These are phyloP conservation scores for Solanum ossicruentum DNA, from an alignment of 257 asterid genomes.

Conservation along the genomic window DNA sequence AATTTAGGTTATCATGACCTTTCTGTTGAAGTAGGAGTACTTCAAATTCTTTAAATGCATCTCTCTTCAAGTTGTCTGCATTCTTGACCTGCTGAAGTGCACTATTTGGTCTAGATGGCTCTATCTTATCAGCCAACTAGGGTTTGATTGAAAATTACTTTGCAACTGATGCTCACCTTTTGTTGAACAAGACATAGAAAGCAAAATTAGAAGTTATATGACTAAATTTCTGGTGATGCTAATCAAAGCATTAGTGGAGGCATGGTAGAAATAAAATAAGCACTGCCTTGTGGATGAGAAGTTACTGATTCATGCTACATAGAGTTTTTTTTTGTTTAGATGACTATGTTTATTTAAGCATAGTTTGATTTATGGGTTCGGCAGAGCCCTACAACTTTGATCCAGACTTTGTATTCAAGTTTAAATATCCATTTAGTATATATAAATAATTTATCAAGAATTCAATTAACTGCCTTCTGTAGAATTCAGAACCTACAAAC, in stretches of 20 bases:
- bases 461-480: background rate
- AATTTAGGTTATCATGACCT: background rate
- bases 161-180: background rate
- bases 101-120: background rate
- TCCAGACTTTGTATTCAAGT: background rate
- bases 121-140: background rate
- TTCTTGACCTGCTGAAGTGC: background rate
- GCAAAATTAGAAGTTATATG: background rate
- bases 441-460: background rate
- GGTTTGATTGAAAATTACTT: background rate
- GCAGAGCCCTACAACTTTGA: background rate
- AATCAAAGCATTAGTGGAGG: background rate
- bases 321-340: background rate
- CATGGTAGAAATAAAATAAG: background rate
- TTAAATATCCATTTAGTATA: background rate
- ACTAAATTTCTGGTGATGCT: background rate
- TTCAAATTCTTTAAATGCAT: background rate
- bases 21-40: background rate
- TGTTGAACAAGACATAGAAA: background rate
- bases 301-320: background rate
- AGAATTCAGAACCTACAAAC: background rate
- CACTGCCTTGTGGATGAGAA: background rate
- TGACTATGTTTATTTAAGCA: background rate
- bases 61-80: background rate
- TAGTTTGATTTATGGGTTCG: background rate